Base-by-base conservation (phyloP, 805 yeast genomes). In the Saccharomycodes ludwigii region DNA sequence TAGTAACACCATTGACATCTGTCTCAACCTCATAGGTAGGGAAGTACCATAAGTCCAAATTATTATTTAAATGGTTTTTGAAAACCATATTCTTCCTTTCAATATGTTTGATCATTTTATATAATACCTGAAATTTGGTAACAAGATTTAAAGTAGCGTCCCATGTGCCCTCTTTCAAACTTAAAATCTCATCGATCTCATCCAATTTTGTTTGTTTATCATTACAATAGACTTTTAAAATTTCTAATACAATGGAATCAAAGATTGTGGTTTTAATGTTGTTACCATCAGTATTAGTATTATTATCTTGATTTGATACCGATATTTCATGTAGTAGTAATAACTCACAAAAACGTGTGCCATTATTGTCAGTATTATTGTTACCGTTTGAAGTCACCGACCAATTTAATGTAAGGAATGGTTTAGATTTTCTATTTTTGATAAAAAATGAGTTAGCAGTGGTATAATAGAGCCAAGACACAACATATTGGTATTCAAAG, bases 391-490 rank as follows among this genome's bases (percentile, higher is more conserved):
- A 31, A 11, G 35, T 31, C 8, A 28, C 26, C 13, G 25, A 15
- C n/a, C 27, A 20, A 8, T 24, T 24, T 27, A 17, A 23, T 12
- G 27, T 32, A 27, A 34, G 30, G 15, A 24, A 22, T 4, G 31
- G 31, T 19, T 27, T 26, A 6, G 17, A 21, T 11, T 24, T 26
- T 27, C 37, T 21, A 7, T 22, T 29, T 22, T 22, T 34, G 18
- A 47, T 43, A n/a, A 32, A 37, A 25, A 34, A 50, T 5, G 58
- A 51, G 18, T n/a, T n/a, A n/a, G 48, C 48, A 29, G 53, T 47
- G 5, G 52, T 56, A 32, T 45, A 47, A 30, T 50, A 47, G n/a
- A 54, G 40, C 54, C 58, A 55, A 12, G 48, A 41, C 8, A 54
- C 40, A 16, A 49, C 48, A 27, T 46, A 52, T 30, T 55, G 59